Conservation (phyloP, 202 grass and related monocot genomes). For the Cymbopogon flexuosus region DNA sequence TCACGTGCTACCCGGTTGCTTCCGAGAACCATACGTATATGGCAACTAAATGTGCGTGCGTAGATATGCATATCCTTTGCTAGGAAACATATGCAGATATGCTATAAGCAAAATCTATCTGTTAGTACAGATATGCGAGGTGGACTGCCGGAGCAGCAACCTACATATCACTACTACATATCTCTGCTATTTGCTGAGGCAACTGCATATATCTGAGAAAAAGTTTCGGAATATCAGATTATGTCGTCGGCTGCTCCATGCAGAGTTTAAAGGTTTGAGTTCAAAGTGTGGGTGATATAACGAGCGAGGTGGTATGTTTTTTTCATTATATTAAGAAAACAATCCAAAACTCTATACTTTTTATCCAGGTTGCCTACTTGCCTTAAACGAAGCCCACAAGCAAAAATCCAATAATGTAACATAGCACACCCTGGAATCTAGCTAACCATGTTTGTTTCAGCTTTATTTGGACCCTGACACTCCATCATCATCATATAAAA, state of each 20-base stretch:
- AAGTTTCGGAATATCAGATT: neutral
- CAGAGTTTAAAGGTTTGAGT: neutral
- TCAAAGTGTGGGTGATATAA: neutral
- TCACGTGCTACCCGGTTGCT: neutral
- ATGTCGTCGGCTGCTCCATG: neutral
- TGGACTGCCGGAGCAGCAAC: neutral
- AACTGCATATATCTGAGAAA: neutral
- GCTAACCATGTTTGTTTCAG: too few species aligned
- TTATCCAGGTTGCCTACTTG: too few species aligned
- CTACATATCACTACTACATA: too few species aligned
- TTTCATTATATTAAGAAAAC: neutral
- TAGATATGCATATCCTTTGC: neutral
- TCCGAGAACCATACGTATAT: neutral
- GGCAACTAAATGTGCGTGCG: neutral
- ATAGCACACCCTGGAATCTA: too few species aligned
- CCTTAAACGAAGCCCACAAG: too few species aligned
- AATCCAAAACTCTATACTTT: too few species aligned
- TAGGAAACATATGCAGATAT: neutral
- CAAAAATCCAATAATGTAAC: too few species aligned
- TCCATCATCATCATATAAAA: too few species aligned
- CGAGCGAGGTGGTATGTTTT: neutral
- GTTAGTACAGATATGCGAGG: neutral
- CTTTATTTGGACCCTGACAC: too few species aligned
- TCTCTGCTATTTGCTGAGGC: neutral
- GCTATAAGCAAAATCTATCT: constrained; percentile 4